Evolutionary conservation across 257 asterid species (phyloP).

Genomic region (Handroanthus guayacan): DNA sequence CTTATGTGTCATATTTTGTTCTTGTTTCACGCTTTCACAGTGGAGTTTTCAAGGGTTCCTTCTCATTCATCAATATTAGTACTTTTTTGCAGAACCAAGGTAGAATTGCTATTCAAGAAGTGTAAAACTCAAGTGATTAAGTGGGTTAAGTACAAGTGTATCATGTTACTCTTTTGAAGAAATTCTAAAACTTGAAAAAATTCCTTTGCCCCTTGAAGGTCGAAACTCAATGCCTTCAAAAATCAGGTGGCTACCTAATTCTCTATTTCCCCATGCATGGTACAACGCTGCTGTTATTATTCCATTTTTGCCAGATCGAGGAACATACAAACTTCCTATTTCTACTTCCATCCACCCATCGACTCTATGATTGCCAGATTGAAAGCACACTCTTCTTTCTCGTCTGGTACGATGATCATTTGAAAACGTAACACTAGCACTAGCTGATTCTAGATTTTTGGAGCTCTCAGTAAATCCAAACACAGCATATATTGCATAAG

Average conservation of each 20-base stretch:
- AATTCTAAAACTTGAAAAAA: too few species aligned
- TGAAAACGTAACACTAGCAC: slow-evolving; percentile 24
- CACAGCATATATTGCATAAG: slow-evolving; percentile 35
- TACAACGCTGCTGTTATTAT: not conserved
- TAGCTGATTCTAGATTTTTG: slow-evolving; percentile 24
- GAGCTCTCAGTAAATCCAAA: slow-evolving; percentile 18
- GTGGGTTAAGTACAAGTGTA: too few species aligned
- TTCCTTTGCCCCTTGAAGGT: not conserved
- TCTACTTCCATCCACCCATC: not conserved
- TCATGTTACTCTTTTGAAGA: too few species aligned
- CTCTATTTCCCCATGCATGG: not conserved
- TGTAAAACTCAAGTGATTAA: too few species aligned
- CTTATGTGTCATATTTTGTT: too few species aligned
- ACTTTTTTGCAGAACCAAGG: too few species aligned
- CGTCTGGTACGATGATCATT: not conserved
- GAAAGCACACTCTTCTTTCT: too few species aligned
- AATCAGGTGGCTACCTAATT: not conserved
- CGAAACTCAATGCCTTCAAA: not conserved
- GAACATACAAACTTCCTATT: not conserved
- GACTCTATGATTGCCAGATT: not conserved
- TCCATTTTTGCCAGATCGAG: too few species aligned
- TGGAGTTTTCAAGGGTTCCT: too few species aligned
- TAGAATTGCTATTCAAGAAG: too few species aligned
- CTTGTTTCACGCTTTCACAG: too few species aligned
- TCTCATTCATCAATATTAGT: too few species aligned